Base-by-base conservation (phyloP, 495 filamentous ascomycete genomes). In the Delitschia confertaspora region DNA sequence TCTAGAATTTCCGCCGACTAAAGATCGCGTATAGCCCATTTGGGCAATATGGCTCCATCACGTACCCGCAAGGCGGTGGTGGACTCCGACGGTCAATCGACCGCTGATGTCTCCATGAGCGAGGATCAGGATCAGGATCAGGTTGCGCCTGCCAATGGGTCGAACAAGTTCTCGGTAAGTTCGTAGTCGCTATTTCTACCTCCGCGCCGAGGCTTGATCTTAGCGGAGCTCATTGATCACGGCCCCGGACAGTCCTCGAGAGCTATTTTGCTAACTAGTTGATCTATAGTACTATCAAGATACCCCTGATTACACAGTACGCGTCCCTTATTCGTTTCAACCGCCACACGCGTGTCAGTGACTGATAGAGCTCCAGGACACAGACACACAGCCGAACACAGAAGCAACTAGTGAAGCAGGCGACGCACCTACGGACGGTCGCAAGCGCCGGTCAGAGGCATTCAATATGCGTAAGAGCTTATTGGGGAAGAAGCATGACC, bases 401-500 rank as follows among this genome's bases (percentile, higher is more conserved):
- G 88, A 83, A 27, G 85, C 82, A 43, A 94, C 82, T 69, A 94
- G 86, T 60, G 78, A 89, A 52, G 78, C 73, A 46, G 88, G 85
- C 38, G 86, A 93, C 49, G 46, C 62, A 17, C 65, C 65, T 16
- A 45, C 61, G 16, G 91, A 96, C 69, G 88, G 88, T 9, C 81
- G 91, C 21, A 87, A 83, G 64, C 76, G 80, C 56, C 76, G 87
- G 39, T 80, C 84, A 29, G 85, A 94, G 57, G 88, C 79, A 31
- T 86, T 84, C 33, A 78, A 86, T 57, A 69, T 95, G 56, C 82
- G 89, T 35, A 83, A 93, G 62, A 93, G 76, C 57, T 80, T 94
- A 18, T 82, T 94, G 55, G 87, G 88, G 51, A 93, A 89, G 68
- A 95, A 99, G 63, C 91, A 95, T 53, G 82, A 88, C 54, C 71